Evolutionary conservation across 495 filamentous ascomycete genomes (phyloP), one percentile per base, ranked within the genome.

Genomic region (Aspergillus affinis): DNA sequence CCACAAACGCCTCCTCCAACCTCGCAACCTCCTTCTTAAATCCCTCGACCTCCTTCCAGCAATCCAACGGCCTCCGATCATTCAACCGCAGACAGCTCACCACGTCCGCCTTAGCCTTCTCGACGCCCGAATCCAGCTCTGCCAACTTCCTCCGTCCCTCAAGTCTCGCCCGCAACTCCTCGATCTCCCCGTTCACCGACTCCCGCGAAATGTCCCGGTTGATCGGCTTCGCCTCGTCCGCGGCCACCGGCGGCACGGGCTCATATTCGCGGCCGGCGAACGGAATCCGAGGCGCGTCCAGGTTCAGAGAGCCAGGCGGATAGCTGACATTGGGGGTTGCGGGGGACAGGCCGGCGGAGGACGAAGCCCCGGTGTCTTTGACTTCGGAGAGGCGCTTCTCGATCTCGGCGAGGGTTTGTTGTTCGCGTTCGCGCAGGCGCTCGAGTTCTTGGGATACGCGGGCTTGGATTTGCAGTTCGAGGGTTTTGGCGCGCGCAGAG

Each of bases 41-140:
- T 29, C 77, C 81, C 74, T 91, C 89, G 19, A 98, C 93, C 82
- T 98, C 95, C 73, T 85, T 82, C 88, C 91, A 98, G 82, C 94
- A 98, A 81, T 98, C 88, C 71, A 98, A 75, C 70, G 94, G 95
- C 75, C 92, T 82, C 54, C 92, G 79, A 68, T 98, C 93, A 77
- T 97, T 89, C 69, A 86, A 80, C 63, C 88, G 78, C 79, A 98
- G 78, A 73, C 94, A 98, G 50, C 83, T 81, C 61, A 94, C 84
- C 51, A 98, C 88, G 61, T 88, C 83, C 59, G 82, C 77, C 69
- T 88, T 89, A 41, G 95, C 92, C 72, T 80, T 81, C 71, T 89
- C 83, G 27, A 97, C 83, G 51, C 75, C 80, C 59, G 86, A 83
- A 72, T 87, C 85, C 55, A 84, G 59, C 62, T 86, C 80, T 19